Conservation (phyloP, 352 stramenopile species). For the Globisporangium orthogonon region DNA sequence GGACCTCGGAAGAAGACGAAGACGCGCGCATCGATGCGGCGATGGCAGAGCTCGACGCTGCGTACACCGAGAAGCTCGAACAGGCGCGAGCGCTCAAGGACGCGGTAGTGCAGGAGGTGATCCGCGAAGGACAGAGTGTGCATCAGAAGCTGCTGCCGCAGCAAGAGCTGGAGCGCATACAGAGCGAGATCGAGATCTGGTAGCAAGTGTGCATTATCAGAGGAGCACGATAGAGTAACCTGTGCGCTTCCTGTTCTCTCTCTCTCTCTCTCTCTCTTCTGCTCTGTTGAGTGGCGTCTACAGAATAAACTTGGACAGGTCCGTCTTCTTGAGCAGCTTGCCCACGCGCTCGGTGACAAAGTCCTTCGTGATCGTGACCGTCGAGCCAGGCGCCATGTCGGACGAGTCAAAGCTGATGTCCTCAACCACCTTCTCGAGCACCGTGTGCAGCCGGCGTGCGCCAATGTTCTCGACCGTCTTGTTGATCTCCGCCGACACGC, state of each 20-base stretch:
- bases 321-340: slow-evolving; percentile 92
- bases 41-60: slow-evolving; percentile 41
- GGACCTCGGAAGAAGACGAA: slow-evolving; percentile 16
- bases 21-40: slow-evolving; percentile 37
- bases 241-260: background rate
- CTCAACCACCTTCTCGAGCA: slow-evolving; percentile 98
- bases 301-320: slow-evolving; percentile 99
- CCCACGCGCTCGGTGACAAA: slow-evolving; percentile 92
- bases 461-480: slow-evolving; percentile 99
- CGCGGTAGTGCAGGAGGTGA: slow-evolving; percentile 38
- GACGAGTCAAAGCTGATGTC: slow-evolving; percentile 98
- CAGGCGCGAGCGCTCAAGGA: slow-evolving; percentile 33
- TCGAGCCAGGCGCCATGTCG: slow-evolving; percentile 79
- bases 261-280: background rate
- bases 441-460: slow-evolving; percentile 95
- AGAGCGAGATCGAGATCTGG: slow-evolving; percentile 79
- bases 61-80: slow-evolving; percentile 33
- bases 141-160: slow-evolving; percentile 48
- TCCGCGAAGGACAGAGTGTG: slow-evolving; percentile 30
- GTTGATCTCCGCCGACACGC: slow-evolving; percentile 93
- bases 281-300: slow-evolving; percentile 37
- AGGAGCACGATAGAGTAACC: background rate
- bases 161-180: slow-evolving; percentile 69
- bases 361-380: slow-evolving; percentile 91
- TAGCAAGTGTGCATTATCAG: slow-evolving; percentile 8